phyloP scores from a whole-genome alignment of 192 early-diverging fungal species.

The Entomortierella beljakovae region DNA sequence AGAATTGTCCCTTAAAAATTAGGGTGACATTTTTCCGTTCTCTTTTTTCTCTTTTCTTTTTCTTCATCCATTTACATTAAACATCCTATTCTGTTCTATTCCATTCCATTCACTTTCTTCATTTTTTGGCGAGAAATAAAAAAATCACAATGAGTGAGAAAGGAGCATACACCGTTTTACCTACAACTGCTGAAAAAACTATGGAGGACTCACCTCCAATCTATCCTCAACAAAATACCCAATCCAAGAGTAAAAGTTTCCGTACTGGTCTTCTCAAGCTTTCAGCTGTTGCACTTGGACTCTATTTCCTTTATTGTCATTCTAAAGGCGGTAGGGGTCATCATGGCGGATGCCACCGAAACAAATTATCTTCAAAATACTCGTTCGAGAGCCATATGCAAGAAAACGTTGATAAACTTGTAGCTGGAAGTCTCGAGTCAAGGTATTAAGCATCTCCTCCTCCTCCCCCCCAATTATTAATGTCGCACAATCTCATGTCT shows the following conservation, averaged over 20 bases:
- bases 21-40: no score
- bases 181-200: constrained; percentile 23
- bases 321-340: no score
- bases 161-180: constrained; percentile 19
- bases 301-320: constrained; percentile 6
- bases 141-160: constrained; percentile 38
- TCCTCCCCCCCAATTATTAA: background rate
- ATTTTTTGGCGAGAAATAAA: background rate
- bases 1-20: background rate
- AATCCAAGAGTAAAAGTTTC: background rate
- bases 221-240: background rate
- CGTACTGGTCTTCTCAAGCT: constrained; percentile 14
- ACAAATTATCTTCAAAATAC: constrained; percentile 15
- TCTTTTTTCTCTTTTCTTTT: background rate
- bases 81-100: background rate
- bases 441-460: constrained; percentile 15
- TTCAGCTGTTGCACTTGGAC: background rate
- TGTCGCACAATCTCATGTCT: background rate
- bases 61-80: background rate
- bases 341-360: background rate
- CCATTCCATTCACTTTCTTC: background rate
- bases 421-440: constrained; percentile 52
- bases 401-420: constrained; percentile 24
- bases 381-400: constrained; percentile 41
- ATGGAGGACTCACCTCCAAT: background rate